A percentile compares a stretch with the other conserved stretches of the same genome.
Evolutionary conservation across 164 flowering plant species (phyloP).

Genomic region (Vitis riparia): DNA sequence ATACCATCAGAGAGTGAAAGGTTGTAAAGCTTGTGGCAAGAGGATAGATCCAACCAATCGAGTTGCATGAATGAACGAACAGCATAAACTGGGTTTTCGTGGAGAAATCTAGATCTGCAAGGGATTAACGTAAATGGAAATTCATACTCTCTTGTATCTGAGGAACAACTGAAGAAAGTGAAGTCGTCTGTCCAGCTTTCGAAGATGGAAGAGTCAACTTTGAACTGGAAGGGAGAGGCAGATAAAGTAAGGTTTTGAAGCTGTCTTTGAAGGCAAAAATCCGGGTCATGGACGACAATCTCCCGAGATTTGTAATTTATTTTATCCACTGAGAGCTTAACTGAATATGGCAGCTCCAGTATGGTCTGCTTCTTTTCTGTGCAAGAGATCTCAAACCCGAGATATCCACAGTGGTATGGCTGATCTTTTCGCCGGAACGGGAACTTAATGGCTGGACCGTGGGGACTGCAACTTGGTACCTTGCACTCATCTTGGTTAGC

Average conservation of each 20-base stretch:
- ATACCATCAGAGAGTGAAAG: too few relatives aligned
- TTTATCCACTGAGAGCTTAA: slow-evolving; percentile 1
- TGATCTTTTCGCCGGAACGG: slow-evolving; percentile 26
- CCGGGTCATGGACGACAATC: slow-evolving; percentile 7
- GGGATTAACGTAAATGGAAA: too few relatives aligned
- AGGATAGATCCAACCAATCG: too few relatives aligned
- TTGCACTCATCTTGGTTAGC: neutral
- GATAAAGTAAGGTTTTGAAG: neutral
- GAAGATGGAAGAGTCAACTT: slow-evolving; percentile 2
- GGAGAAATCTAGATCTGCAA: too few relatives aligned
- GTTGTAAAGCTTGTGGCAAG: too few relatives aligned
- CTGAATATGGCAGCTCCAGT: slow-evolving; percentile 21
- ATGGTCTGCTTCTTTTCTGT: slow-evolving; percentile 3
- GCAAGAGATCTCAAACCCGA: slow-evolving; percentile 30
- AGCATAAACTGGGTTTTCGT: too few relatives aligned
- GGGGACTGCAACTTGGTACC: neutral
- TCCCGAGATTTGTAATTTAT: slow-evolving; percentile 23
- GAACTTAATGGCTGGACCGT: slow-evolving; percentile 12
- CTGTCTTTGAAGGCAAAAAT: slow-evolving; percentile 3
- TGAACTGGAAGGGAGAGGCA: too few relatives aligned
- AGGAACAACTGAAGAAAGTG: slow-evolving; percentile 1
- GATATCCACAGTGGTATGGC: slow-evolving; percentile 28
- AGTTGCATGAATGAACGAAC: too few relatives aligned
- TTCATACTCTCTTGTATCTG: neutral
- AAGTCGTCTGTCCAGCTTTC: neutral